Base-by-base conservation (phyloP, 306 rosid species). In the Lathyrus oleraceus region DNA sequence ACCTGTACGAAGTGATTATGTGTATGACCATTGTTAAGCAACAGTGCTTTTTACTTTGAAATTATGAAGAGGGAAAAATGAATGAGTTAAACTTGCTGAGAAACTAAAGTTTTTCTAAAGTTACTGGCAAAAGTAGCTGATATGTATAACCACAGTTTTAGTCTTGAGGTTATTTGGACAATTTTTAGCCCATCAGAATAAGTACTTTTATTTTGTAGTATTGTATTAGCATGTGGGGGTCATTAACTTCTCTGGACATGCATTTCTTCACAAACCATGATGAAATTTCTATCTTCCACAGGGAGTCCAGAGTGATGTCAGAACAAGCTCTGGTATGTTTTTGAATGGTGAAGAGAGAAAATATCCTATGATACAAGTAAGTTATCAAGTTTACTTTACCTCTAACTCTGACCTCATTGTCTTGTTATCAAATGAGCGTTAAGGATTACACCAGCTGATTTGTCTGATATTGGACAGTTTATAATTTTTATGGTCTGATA, bases 311-410 rank as follows among this genome's bases (percentile, higher is more conserved):
- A 93, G 97, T 80, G 76, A 84, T 45, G 96, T 90, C 45, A 86
- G 98, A 81, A 93, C 98, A 59, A 93, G 98, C 84, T 90, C 97
- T 75, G 98, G 98, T 54, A 93, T 90, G 98, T 93, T 93, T 85
- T 72, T 93, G 72, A 82, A 42, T 71, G 42, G 52, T 39, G 87
- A 81, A 27, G 97, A 93, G 78, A 90, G 73, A 76, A 85, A 85
- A 72, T 87, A 82, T 79, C 94, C 96, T 3, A 90, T 88, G 90
- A 59, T 93, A 60, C 86, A 87, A 81, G 98, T 93, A 77, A 76
- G 75, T 73, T 71, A 17, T 71, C 36, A 19, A 48, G 75, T 65
- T 60, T 45, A 45, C 49, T 65, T 60, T 45, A 38, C 21, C 60
- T 44, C 48, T 3, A 21, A 58, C 61, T 70, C 56, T 54, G 65